Evolutionary conservation across 116 monocot genomes (phyloP).

Genomic region (Posidonia oceanica): DNA sequence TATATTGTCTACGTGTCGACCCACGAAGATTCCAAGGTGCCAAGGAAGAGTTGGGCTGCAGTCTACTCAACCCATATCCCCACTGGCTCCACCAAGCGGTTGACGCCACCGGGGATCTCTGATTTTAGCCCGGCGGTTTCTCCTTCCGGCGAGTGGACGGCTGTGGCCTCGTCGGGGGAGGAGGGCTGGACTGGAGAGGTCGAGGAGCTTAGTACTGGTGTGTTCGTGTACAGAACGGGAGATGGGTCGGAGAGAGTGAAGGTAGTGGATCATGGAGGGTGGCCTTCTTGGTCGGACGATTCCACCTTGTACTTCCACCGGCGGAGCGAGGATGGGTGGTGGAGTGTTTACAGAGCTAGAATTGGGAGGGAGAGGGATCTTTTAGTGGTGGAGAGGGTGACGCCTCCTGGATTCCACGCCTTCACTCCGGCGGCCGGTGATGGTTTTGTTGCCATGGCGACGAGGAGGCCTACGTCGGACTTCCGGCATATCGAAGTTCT

Average conservation of each 20-base stretch:
- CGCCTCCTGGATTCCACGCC: conserved; percentile 76
- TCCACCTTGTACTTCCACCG: conserved; percentile 67
- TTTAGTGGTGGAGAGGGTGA: conserved; percentile 32
- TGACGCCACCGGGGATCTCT: conserved; percentile 43
- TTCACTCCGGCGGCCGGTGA: conserved; percentile 71
- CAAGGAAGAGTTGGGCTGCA: conserved; percentile 65
- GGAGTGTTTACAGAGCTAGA: conserved; percentile 55
- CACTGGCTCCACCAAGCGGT: conserved; percentile 31
- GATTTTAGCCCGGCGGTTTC: conserved; percentile 89
- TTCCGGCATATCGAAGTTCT: conserved; percentile 79
- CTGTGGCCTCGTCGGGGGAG: conserved; percentile 49
- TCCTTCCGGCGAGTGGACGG: conserved; percentile 71
- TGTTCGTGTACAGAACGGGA: conserved; percentile 49
- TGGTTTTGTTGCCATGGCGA: conserved; percentile 54
- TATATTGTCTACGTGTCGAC: conserved; percentile 73
- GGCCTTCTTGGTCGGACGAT: conserved; percentile 78
- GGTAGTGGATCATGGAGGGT: conserved; percentile 50
- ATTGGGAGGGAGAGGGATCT: background rate
- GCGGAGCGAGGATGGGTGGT: conserved; percentile 60
- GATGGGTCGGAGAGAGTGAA: conserved; percentile 52
- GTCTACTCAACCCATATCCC: conserved; percentile 76
- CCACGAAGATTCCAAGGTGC: conserved; percentile 24
- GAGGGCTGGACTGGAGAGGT: conserved; percentile 53
- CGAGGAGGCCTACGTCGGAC: conserved; percentile 40
- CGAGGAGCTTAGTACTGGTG: conserved; percentile 41